Percentiles rank a stretch among this genome's conserved stretches.
phyloP scores from a whole-genome alignment of 306 rosid genomes.

The Gillenia trifoliata region DNA sequence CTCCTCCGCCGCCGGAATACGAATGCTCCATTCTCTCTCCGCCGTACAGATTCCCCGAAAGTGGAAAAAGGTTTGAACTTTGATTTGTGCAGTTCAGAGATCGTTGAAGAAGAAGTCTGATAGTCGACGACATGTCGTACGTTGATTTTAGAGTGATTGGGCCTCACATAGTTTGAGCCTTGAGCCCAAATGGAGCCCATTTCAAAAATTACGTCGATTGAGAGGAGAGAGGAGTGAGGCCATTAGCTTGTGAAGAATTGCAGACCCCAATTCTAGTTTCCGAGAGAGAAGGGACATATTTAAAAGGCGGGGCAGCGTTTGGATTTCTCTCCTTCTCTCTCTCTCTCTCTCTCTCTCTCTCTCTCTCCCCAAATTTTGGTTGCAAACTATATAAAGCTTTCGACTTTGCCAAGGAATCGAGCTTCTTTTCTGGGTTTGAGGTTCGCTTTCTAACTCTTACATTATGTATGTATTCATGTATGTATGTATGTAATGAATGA shows the following conservation, averaged over 20 bases:
- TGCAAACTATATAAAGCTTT: slow-evolving; percentile 8
- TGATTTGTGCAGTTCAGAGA: background rate
- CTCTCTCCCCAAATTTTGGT: background rate
- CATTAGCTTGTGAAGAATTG: background rate
- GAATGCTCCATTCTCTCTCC: slow-evolving; percentile 44
- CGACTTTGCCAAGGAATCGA: slow-evolving; percentile 7
- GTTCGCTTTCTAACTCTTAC: slow-evolving; percentile 18
- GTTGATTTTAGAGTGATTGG: background rate
- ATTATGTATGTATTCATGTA: background rate
- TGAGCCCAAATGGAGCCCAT: background rate
- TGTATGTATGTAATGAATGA: background rate
- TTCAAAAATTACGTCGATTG: slow-evolving; percentile 7
- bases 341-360: slow-evolving; percentile 3
- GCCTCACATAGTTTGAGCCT: background rate
- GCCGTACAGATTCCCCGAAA: background rate
- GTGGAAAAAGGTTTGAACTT: background rate
- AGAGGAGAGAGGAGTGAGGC: background rate
- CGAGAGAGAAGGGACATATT: slow-evolving; percentile 7
- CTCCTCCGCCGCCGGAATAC: slow-evolving; percentile 66
- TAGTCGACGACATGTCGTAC: background rate
- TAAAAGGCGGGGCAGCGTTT: slow-evolving; percentile 1
- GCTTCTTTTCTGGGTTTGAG: slow-evolving; percentile 18
- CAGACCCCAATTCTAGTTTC: slow-evolving; percentile 23
- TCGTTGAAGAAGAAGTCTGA: background rate
- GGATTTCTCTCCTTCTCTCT: slow-evolving; percentile 2